A percentile compares a stretch with the other conserved stretches of the same genome.
Evolutionary conservation across 495 filamentous ascomycete genomes (phyloP).

Genomic region (Aspergillus asperescens): DNA sequence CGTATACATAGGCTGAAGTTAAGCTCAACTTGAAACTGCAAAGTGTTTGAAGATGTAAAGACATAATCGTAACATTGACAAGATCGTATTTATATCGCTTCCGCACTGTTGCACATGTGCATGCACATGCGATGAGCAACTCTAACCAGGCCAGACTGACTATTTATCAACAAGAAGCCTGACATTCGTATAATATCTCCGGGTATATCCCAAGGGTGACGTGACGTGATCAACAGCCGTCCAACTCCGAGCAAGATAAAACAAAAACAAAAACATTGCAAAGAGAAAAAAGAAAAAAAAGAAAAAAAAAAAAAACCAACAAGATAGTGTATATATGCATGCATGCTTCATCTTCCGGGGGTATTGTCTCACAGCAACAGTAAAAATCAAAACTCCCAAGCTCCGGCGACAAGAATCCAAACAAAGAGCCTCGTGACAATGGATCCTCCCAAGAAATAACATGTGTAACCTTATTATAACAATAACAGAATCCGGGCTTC

Average conservation of each 20-base stretch:
- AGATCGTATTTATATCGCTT: background rate
- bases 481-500: background rate
- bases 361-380: slow-evolving; percentile 3
- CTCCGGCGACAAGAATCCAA: background rate
- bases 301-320: background rate
- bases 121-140: background rate
- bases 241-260: background rate
- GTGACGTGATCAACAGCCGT: background rate
- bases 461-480: background rate
- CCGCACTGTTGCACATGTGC: background rate
- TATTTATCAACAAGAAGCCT: slow-evolving; percentile 1
- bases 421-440: background rate
- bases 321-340: background rate
- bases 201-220: slow-evolving; percentile 1
- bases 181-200: background rate
- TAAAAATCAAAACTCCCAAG: background rate
- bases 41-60: background rate
- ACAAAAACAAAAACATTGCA: background rate
- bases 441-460: background rate
- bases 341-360: slow-evolving; percentile 5
- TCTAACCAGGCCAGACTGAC: background rate
- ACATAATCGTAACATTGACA: no score
- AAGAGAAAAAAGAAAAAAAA: background rate
- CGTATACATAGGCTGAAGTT: background rate
- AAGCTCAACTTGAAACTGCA: no score